Base-by-base conservation (phyloP, 148 eudicot genomes). In the Heliamphora exappendiculata region DNA sequence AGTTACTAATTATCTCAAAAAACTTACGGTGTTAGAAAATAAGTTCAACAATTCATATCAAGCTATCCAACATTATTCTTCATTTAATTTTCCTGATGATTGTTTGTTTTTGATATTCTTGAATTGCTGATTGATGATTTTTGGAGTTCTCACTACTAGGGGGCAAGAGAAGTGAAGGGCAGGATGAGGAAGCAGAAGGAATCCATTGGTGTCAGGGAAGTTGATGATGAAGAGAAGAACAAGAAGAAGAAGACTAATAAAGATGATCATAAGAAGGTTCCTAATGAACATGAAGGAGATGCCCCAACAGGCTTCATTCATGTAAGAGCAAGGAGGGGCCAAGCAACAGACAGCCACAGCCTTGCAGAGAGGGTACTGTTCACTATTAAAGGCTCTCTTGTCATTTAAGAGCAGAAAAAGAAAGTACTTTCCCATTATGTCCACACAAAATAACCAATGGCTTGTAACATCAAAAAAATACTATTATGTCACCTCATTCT, bases 301-400 rank as follows among this genome's bases (percentile, higher is more conserved):
- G 79, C 84, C 55, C 89, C 91, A 80, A 82, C 69, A 62, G 97
- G 87, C 10, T 91, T 86, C 81, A 88, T 93, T 85, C 98, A 93
- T 89, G 95, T 93, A 19, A 91, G 96, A 74, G 98, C 98, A 47
- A 91, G 93, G 72, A 89, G 98, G 78, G 98, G 98, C 77, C 91
- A 93, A 82, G 98, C 98, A 37, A 91, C 98, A 12, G 98, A 93
- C 57, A 93, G 93, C 82, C 97, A 92, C 75, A 90, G 95, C 84
- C 87, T 90, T 64, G 97, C 97, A 54, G 97, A 92, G 80, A 89
- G 98, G 96, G 98, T 93, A 89, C 68, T 63, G 31, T 75, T 44
- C 67, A 59, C n/a, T 41, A 29, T 28, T 73, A 34, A 57, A 51
- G 55, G 34, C 3, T 26, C 44, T 16, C n/a, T n/a, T n/a, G n/a